A percentile compares a stretch with the other conserved stretches of the same genome.
These are phyloP conservation scores for Zygosaccharomyces kombuchaensis DNA, from an alignment of 805 yeast genomes.

Conservation along the genomic window DNA sequence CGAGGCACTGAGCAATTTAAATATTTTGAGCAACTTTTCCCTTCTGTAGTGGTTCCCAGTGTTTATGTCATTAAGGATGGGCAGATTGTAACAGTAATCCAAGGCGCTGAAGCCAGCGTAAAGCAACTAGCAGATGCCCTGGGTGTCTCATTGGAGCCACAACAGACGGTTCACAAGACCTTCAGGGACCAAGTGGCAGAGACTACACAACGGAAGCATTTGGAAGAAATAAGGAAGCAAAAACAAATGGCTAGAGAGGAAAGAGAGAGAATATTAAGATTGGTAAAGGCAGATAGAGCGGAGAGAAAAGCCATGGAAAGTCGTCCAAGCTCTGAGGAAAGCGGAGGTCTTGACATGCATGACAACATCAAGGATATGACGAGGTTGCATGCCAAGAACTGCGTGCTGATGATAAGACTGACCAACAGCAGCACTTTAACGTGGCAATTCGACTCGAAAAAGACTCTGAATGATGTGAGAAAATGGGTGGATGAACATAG, in stretches of 20 bases:
- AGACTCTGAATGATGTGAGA: slow-evolving; percentile 55
- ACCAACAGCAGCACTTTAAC: slow-evolving; percentile 61
- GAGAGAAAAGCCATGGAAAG: slow-evolving; percentile 38
- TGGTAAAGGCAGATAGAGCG: slow-evolving; percentile 35
- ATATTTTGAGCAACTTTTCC: slow-evolving; percentile 54
- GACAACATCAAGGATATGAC: slow-evolving; percentile 30
- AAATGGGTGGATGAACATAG: slow-evolving; percentile 52
- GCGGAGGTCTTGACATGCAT: slow-evolving; percentile 15
- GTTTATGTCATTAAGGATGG: slow-evolving; percentile 51
- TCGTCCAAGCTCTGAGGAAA: slow-evolving; percentile 10
- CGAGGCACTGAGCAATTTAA: slow-evolving; percentile 42
- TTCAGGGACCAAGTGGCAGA: slow-evolving; percentile 43
- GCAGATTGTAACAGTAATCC: slow-evolving; percentile 41
- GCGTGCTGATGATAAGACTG: slow-evolving; percentile 55
- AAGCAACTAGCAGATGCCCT: slow-evolving; percentile 1
- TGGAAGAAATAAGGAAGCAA: slow-evolving; percentile 28
- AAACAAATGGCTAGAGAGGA: slow-evolving; percentile 42
- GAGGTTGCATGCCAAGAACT: slow-evolving; percentile 23
- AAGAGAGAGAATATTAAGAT: slow-evolving; percentile 48
- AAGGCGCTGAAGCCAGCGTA: slow-evolving; percentile 29
- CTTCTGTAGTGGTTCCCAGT: slow-evolving; percentile 49
- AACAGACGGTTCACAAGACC: slow-evolving; percentile 17
- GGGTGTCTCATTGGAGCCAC: slow-evolving; percentile 2
- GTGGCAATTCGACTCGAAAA: slow-evolving; percentile 43
- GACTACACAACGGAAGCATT: slow-evolving; percentile 20